Conservation (phyloP, 1,284 basidiomycete genomes). For the Cerioporus squamosus region DNA sequence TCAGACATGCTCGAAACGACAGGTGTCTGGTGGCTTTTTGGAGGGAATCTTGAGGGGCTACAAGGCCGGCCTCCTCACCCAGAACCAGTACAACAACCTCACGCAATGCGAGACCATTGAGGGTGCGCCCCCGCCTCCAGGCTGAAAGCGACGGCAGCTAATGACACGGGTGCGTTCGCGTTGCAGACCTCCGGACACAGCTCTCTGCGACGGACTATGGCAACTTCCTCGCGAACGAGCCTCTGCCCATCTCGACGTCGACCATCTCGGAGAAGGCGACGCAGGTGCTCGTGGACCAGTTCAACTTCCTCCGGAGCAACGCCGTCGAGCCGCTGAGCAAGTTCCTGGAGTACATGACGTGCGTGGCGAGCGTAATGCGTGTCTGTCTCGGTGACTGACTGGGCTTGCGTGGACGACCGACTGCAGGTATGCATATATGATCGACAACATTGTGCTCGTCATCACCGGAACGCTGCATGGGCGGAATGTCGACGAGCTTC, state of each 20-base stretch:
- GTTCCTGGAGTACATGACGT: slow-evolving; percentile 99
- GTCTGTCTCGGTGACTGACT: slow-evolving; percentile 9
- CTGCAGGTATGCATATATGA: slow-evolving; percentile 95
- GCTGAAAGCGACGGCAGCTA: not conserved
- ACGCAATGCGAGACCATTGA: slow-evolving; percentile 98
- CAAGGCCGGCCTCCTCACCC: slow-evolving; percentile 90
- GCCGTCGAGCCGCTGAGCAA: slow-evolving; percentile 90
- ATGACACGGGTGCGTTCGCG: not conserved
- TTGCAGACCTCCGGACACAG: slow-evolving; percentile 87
- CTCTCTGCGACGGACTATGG: slow-evolving; percentile 97
- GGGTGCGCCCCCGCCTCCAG: slow-evolving; percentile 51
- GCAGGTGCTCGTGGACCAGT: slow-evolving; percentile 94
- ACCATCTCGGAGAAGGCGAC: slow-evolving; percentile 97
- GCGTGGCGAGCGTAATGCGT: slow-evolving; percentile 34
- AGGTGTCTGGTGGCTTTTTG: slow-evolving; percentile 86
- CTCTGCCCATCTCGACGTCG: slow-evolving; percentile 92
- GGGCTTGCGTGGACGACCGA: not conserved
- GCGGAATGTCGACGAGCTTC: slow-evolving; percentile 94
- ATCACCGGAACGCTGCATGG: slow-evolving; percentile 98
- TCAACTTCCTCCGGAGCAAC: slow-evolving; percentile 93
- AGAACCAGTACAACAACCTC: slow-evolving; percentile 91
- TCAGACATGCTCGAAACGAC: not conserved
- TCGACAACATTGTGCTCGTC: slow-evolving; percentile 98
- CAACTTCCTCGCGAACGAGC: slow-evolving; percentile 97
- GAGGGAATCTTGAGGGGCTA: slow-evolving; percentile 96